phyloP scores from a whole-genome alignment of 1,139 yeast genomes.

The Lodderomyces metapsilosis region DNA sequence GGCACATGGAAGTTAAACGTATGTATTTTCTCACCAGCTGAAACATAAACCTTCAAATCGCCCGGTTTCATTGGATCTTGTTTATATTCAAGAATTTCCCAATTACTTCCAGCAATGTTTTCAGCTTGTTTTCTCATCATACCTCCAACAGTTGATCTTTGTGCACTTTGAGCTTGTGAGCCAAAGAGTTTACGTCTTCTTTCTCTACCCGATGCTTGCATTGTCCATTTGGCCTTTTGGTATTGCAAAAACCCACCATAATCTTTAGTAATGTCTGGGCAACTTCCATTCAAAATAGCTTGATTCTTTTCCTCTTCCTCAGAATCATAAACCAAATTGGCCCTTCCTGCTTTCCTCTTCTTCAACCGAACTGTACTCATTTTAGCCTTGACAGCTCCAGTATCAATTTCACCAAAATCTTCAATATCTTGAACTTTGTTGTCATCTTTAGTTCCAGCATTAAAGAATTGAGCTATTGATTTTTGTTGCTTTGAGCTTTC shows the following conservation, averaged over 20 bases:
- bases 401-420: constrained; percentile 54
- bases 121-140: constrained; percentile 79
- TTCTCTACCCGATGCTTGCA: constrained; percentile 66
- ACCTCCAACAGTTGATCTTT: constrained; percentile 58
- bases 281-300: constrained; percentile 48
- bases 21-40: constrained; percentile 73
- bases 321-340: constrained; percentile 33
- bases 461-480: constrained; percentile 59
- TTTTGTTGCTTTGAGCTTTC: constrained; percentile 75
- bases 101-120: constrained; percentile 66
- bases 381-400: constrained; percentile 26
- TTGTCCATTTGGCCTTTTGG: constrained; percentile 84
- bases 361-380: constrained; percentile 52
- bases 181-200: constrained; percentile 84
- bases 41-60: constrained; percentile 67
- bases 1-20: constrained; percentile 72
- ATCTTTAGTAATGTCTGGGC: constrained; percentile 74
- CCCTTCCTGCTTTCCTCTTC: constrained; percentile 29
- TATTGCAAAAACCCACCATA: constrained; percentile 74
- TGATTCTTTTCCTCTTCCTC: constrained; percentile 43
- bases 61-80: constrained; percentile 64
- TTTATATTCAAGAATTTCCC: constrained; percentile 82
- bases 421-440: constrained; percentile 62
- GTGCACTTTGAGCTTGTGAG: constrained; percentile 45
- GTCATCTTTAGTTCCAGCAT: constrained; percentile 34